Evolutionary conservation across 2,329 filamentous ascomycete species (phyloP).

Genomic region (Thyridium curvatum): DNA sequence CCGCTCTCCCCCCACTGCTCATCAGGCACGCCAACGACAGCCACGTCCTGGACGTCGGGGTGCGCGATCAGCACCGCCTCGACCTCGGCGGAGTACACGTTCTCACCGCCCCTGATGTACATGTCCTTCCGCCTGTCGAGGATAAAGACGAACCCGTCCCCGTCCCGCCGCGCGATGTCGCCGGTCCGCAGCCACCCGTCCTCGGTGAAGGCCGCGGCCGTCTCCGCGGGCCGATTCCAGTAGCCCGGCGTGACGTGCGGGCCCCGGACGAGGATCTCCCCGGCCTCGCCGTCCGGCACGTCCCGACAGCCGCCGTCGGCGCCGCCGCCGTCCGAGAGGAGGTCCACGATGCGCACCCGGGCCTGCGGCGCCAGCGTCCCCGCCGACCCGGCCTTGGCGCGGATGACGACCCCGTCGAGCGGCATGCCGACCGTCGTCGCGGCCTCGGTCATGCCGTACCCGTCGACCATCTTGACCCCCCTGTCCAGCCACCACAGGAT

Average conservation of each 20-base stretch:
- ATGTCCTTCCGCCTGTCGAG: conserved; percentile 7
- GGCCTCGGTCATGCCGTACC: conserved; percentile 9
- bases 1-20: conserved; percentile 8
- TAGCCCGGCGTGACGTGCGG: conserved; percentile 3
- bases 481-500: conserved; percentile 5
- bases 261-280: conserved; percentile 2
- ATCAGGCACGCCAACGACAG: conserved; percentile 6
- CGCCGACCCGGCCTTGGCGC: not conserved
- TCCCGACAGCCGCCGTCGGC: too few relatives aligned
- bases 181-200: conserved; percentile 4
- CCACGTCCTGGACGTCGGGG: conserved; percentile 4
- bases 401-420: not conserved
- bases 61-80: conserved; percentile 7
- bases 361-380: not conserved
- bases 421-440: conserved; percentile 5
- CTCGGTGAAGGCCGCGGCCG: not conserved
- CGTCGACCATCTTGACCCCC: conserved; percentile 6
- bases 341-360: conserved; percentile 1
- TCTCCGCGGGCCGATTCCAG: conserved; percentile 1
- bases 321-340: too few relatives aligned
- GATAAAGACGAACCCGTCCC: conserved; percentile 8
- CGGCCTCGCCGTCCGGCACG: not conserved
- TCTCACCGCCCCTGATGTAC: conserved; percentile 8
- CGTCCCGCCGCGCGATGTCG: conserved; percentile 3
- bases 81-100: conserved; percentile 10